These are phyloP conservation scores for Rhizopogon vesiculosus DNA, from an alignment of 768 basidiomycete genomes.

Conservation along the genomic window DNA sequence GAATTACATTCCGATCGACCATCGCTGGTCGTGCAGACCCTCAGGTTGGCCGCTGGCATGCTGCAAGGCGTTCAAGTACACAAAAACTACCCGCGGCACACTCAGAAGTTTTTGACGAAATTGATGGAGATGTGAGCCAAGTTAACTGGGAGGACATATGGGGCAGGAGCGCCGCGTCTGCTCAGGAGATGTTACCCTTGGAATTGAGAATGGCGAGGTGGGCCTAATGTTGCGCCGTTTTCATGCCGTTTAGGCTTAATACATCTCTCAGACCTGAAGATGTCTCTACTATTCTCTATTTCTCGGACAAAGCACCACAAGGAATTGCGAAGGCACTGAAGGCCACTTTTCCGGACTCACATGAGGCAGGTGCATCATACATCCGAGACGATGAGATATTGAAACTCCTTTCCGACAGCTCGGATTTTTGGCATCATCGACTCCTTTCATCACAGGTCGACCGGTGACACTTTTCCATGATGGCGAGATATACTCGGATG, in stretches of 20 bases:
- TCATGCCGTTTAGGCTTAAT: background rate
- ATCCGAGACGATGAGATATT: background rate
- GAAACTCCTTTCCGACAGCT: conserved; percentile 33
- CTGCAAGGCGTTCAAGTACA: conserved; percentile 32
- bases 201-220: conserved; percentile 37
- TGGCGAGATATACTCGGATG: conserved; percentile 48
- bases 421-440: conserved; percentile 67
- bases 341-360: conserved; percentile 35
- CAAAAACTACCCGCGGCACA: background rate
- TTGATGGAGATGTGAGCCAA: conserved; percentile 2
- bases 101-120: conserved; percentile 2
- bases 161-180: conserved; percentile 25
- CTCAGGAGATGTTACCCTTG: conserved; percentile 26
- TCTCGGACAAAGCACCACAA: conserved; percentile 56
- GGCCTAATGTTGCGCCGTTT: background rate
- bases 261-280: conserved; percentile 13
- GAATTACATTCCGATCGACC: conserved; percentile 55
- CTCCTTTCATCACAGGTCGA: conserved; percentile 75
- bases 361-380: conserved; percentile 37
- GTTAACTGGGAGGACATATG: conserved; percentile 52
- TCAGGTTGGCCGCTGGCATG: conserved; percentile 73
- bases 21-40: conserved; percentile 53
- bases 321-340: conserved; percentile 44
- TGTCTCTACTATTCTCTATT: conserved; percentile 37
- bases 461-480: conserved; percentile 67